Evolutionary conservation across 805 yeast genomes (phyloP), one percentile per base, ranked within the genome.

Genomic region (Suhomyces sp.): DNA sequence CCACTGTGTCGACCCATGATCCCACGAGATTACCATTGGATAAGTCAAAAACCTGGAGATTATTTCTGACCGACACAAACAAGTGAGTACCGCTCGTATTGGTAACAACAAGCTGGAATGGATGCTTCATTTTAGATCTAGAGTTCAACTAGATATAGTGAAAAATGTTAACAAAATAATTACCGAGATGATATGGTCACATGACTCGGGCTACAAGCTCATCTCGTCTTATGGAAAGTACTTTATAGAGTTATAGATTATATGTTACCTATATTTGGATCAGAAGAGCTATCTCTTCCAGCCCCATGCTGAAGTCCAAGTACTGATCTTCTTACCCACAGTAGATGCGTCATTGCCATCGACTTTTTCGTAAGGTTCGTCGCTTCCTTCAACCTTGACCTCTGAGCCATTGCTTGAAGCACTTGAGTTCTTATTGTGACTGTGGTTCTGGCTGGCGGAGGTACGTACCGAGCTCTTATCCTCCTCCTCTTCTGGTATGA

Each of bases 1-100:
- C 86, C 31, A 81, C 73, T 5, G 74, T 76, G 67, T 88, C 94
- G 13, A 70, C 63, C 92, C 93, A 88, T 33, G 72, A 64, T 1
- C 88, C 89, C n/a, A 80, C 60, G 23, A 74, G 61, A 17, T 66
- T 61, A 1, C 83, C 81, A 8, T 65, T 61, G 1, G 59, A 57
- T 1, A 75, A 50, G 47, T 73, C 70, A 62, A 78, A 86, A 3
- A 77, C 87, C 54, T 79, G 77, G n/a, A 88, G 69, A 38, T 77
- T 71, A 62, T 85, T 86, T 60, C 85, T 83, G 4, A 82, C 78
- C 1, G 87, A 75, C 1, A 81, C 78, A 67, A 81, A 86, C 13
- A 88, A 65, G 17, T 77, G 65, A 2, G 71, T 64, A 1, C 85
- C 85, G 15, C 70, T 65, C 4, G 62, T 61, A 59, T 73, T 78